phyloP scores from a whole-genome alignment of 129 eudicot genomes.

The Escallonia rubra region DNA sequence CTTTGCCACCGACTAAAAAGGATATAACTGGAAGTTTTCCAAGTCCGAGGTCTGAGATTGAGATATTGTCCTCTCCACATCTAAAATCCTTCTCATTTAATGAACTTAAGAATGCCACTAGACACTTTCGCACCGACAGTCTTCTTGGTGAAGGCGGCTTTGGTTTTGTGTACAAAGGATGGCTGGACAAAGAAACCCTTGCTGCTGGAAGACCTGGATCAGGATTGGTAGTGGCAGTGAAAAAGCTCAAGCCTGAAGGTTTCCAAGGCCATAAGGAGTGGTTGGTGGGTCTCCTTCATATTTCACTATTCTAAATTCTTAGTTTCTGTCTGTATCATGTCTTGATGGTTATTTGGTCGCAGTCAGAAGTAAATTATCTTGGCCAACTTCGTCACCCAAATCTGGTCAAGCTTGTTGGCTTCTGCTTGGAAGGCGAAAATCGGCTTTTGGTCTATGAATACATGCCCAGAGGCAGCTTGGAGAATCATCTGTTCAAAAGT shows the following conservation, averaged over 20 bases:
- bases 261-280: constrained; percentile 70
- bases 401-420: constrained; percentile 65
- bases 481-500: constrained; percentile 56
- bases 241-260: constrained; percentile 52
- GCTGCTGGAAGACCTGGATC: constrained; percentile 39
- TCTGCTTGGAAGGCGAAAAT: constrained; percentile 47
- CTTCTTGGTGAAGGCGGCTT: constrained; percentile 71
- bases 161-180: constrained; percentile 60
- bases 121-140: constrained; percentile 25
- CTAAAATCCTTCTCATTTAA: constrained; percentile 30
- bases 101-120: constrained; percentile 43
- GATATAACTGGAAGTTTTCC: constrained; percentile 16
- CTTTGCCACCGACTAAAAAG: not conserved
- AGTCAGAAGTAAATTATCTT: constrained; percentile 68
- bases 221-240: constrained; percentile 50
- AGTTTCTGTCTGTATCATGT: not conserved
- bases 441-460: constrained; percentile 65
- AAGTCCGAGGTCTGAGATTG: constrained; percentile 27
- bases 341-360: constrained; percentile 13
- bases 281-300: constrained; percentile 46
- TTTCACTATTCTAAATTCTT: not conserved
- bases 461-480: constrained; percentile 70
- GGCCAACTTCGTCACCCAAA: constrained; percentile 66
- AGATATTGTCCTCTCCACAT: constrained; percentile 48
- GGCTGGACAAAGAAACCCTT: constrained; percentile 44